Conservation (phyloP, 495 filamentous ascomycete species). For the Penicillium goetzii region DNA sequence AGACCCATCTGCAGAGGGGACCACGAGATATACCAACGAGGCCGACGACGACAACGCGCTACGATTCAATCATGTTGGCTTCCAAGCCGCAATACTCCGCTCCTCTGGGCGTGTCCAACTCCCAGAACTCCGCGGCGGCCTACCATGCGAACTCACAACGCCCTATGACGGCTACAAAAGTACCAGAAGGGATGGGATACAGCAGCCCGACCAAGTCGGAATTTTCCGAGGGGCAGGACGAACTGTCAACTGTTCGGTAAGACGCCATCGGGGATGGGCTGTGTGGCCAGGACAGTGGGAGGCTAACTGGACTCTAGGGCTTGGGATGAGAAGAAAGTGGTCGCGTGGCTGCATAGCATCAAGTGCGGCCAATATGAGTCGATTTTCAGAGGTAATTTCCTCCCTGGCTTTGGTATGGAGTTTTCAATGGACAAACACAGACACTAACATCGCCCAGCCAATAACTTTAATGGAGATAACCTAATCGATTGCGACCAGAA, state of each 20-base stretch:
- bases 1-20: constrained; percentile 5
- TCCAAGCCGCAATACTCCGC: constrained; percentile 77
- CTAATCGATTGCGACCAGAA: constrained; percentile 95
- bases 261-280: constrained; percentile 8
- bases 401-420: not conserved
- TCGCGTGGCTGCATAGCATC: constrained; percentile 85
- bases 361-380: constrained; percentile 92
- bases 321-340: constrained; percentile 92
- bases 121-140: constrained; percentile 55
- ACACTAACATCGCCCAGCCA: constrained; percentile 50
- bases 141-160: constrained; percentile 56
- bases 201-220: constrained; percentile 92
- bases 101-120: constrained; percentile 60
- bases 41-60: constrained; percentile 3
- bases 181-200: constrained; percentile 66
- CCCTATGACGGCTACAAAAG: constrained; percentile 56
- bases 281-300: not conserved
- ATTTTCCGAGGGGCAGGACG: constrained; percentile 77
- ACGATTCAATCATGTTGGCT: constrained; percentile 72
- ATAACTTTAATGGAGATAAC: constrained; percentile 96
- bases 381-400: constrained; percentile 71
- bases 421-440: not conserved
- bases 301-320: constrained; percentile 49
- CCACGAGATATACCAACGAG: constrained; percentile 5
- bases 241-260: constrained; percentile 64